Percentiles rank a stretch among this genome's conserved stretches.
Evolutionary conservation across 1,139 yeast species (phyloP).

Genomic region (Saccharomyces uvarum): DNA sequence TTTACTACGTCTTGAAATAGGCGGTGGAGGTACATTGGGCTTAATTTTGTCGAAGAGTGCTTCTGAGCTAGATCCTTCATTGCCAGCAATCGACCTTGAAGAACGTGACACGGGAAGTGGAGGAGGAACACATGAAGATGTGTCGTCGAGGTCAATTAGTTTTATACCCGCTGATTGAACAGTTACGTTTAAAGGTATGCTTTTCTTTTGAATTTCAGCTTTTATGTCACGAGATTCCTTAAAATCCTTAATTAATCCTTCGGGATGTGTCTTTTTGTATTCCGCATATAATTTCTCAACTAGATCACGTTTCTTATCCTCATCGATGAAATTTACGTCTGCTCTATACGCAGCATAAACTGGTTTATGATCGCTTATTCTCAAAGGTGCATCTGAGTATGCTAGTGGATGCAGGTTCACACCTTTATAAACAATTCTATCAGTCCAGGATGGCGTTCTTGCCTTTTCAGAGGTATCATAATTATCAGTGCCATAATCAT

Average conservation of each 20-base stretch:
- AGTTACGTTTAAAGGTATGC: constrained; percentile 4
- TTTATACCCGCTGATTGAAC: constrained; percentile 15
- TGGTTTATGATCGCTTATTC: constrained; percentile 84
- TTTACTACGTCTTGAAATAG: background rate
- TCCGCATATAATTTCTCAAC: constrained; percentile 45
- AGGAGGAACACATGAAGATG: background rate
- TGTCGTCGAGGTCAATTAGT: constrained; percentile 15
- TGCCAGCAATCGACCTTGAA: background rate
- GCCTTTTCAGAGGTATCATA: constrained; percentile 89
- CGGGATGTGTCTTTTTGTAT: constrained; percentile 34
- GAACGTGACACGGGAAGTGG: background rate
- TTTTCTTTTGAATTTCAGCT: background rate
- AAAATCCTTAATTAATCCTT: constrained; percentile 6
- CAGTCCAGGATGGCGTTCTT: constrained; percentile 96
- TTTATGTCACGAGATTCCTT: background rate
- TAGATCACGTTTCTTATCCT: constrained; percentile 42
- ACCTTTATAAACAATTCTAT: constrained; percentile 65
- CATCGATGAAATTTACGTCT: constrained; percentile 59
- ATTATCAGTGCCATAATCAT: constrained; percentile 66
- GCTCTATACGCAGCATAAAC: constrained; percentile 69
- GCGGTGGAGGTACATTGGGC: background rate
- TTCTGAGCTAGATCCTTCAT: background rate
- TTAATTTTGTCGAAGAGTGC: background rate
- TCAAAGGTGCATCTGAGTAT: constrained; percentile 53
- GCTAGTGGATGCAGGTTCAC: constrained; percentile 47